These are phyloP conservation scores for Trifolium subterraneum DNA, from an alignment of 306 rosid species.

Conservation along the genomic window DNA sequence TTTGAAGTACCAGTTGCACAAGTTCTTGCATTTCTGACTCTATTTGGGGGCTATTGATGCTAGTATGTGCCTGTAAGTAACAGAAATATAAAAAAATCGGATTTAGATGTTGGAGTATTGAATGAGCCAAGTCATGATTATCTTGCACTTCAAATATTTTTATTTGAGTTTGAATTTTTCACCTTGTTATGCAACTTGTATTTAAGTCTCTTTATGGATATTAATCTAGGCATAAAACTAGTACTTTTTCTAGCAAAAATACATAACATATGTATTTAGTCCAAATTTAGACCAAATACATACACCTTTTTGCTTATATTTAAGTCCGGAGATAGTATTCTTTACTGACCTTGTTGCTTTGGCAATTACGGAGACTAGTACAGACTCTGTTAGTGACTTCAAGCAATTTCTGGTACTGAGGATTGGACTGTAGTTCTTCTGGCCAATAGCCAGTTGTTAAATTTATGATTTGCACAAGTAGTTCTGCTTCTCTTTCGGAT, in stretches of 20 bases:
- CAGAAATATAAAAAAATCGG: background rate
- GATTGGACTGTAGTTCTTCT: constrained; percentile 50
- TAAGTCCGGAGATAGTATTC: background rate
- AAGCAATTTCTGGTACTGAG: constrained; percentile 49
- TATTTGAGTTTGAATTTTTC: background rate
- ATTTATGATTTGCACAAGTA: constrained; percentile 62
- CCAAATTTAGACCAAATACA: no score
- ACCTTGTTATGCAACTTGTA: background rate
- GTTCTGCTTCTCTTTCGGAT: constrained; percentile 59
- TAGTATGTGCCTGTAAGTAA: constrained; percentile 45
- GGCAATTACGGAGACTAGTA: constrained; percentile 50
- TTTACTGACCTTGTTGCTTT: constrained; percentile 55
- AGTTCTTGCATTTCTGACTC: constrained; percentile 79
- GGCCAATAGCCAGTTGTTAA: constrained; percentile 57
- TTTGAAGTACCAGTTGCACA: constrained; percentile 59
- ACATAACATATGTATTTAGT: background rate
- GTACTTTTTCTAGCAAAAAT: no score
- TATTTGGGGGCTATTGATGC: constrained; percentile 44
- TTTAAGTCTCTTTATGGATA: no score
- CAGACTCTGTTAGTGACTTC: constrained; percentile 64
- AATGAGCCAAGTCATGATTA: background rate
- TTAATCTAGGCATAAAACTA: no score
- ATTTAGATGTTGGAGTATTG: background rate
- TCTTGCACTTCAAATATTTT: background rate
- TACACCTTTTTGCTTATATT: background rate